A percentile compares a stretch with the other conserved stretches of the same genome.
phyloP scores from a whole-genome alignment of 257 asterid genomes.

The Handroanthus guayacan region DNA sequence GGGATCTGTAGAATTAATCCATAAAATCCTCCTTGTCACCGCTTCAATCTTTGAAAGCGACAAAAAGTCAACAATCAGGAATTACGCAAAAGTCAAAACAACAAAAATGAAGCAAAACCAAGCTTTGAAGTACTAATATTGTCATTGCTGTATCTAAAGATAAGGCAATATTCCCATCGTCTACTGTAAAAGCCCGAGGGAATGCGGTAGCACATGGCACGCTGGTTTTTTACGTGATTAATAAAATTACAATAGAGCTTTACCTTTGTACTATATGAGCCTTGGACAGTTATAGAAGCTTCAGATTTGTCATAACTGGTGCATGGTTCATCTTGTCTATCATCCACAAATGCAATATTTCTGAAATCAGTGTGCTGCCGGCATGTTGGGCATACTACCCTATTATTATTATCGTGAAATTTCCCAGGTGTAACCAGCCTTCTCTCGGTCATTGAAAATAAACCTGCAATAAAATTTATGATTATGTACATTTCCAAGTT shows the following conservation, averaged over 20 bases:
- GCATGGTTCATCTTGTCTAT: slow-evolving; percentile 47
- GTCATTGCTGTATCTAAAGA: neutral
- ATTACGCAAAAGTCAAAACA: slow-evolving; percentile 5
- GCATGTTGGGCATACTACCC: slow-evolving; percentile 95
- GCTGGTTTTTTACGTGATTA: slow-evolving; percentile 29
- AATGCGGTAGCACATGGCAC: neutral
- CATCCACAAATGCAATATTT: slow-evolving; percentile 90
- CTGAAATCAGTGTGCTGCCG: slow-evolving; percentile 81
- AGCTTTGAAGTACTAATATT: slow-evolving; percentile 1
- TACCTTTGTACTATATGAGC: slow-evolving; percentile 98
- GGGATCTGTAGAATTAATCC: slow-evolving; percentile 69
- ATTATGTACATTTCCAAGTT: slow-evolving; percentile 23
- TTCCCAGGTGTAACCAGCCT: slow-evolving; percentile 58
- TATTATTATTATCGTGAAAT: slow-evolving; percentile 46
- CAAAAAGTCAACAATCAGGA: slow-evolving; percentile 16
- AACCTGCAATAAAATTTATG: slow-evolving; percentile 57
- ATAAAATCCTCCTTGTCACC: slow-evolving; percentile 86
- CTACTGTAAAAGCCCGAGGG: neutral
- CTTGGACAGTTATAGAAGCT: slow-evolving; percentile 67
- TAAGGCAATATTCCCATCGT: neutral
- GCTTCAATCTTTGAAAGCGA: slow-evolving; percentile 78
- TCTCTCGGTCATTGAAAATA: slow-evolving; percentile 83
- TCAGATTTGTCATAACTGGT: slow-evolving; percentile 55
- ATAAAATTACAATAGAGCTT: slow-evolving; percentile 14
- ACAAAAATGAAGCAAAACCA: slow-evolving; percentile 9